A percentile compares a stretch with the other conserved stretches of the same genome.
These are phyloP conservation scores for Claviceps quebecensis DNA, from an alignment of 2,329 filamentous ascomycete genomes.

Conservation along the genomic window DNA sequence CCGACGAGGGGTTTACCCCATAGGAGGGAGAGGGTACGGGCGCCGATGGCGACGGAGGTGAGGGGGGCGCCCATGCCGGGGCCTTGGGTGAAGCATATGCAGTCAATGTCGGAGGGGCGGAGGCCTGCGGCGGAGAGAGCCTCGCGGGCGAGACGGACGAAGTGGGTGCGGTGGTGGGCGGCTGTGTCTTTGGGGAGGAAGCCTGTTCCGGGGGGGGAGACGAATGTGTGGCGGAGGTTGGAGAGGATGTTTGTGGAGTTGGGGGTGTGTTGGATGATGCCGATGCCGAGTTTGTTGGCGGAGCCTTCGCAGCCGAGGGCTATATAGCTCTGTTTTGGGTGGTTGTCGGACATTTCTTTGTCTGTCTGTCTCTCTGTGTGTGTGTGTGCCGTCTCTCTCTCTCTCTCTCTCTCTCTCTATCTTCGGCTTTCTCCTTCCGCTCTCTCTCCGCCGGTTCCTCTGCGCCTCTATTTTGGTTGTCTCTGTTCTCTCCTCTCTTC, in stretches of 20 bases:
- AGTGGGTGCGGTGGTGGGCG: slow-evolving; percentile 75
- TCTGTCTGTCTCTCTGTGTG: background rate
- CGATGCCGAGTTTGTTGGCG: slow-evolving; percentile 94
- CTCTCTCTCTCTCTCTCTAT: background rate
- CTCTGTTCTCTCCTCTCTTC: too few relatives aligned
- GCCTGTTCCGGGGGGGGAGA: slow-evolving; percentile 79
- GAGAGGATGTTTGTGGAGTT: slow-evolving; percentile 55
- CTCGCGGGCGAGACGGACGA: slow-evolving; percentile 65
- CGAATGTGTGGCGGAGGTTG: slow-evolving; percentile 89
- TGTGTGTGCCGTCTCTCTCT: background rate
- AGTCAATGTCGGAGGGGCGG: slow-evolving; percentile 59
- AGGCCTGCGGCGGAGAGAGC: slow-evolving; percentile 56
- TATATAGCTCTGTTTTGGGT: slow-evolving; percentile 25
- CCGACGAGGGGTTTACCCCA: slow-evolving; percentile 85
- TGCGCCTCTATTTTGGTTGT: too few relatives aligned
- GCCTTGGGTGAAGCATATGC: slow-evolving; percentile 89
- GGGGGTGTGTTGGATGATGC: slow-evolving; percentile 68
- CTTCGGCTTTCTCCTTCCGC: background rate
- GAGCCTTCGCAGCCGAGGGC: slow-evolving; percentile 67
- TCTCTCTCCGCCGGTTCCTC: background rate
- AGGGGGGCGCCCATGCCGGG: slow-evolving; percentile 95
- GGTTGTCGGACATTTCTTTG: background rate
- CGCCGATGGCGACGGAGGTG: slow-evolving; percentile 72
- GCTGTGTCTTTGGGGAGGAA: slow-evolving; percentile 97
- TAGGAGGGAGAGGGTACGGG: slow-evolving; percentile 64